These are phyloP conservation scores for Fusarium succisae DNA, from an alignment of 2,329 filamentous ascomycete species.

Conservation along the genomic window DNA sequence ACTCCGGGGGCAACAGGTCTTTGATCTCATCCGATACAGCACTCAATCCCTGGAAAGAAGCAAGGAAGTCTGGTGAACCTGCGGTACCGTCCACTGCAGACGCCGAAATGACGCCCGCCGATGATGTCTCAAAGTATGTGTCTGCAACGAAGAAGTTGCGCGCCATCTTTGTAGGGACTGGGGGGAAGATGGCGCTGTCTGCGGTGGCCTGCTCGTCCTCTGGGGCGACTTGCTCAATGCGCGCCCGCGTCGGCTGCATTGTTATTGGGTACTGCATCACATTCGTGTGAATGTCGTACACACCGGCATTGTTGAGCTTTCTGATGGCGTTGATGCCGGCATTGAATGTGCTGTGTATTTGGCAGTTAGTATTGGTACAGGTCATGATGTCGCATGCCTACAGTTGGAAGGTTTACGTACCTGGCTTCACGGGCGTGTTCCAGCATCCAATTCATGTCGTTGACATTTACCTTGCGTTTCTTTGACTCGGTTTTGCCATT, in stretches of 20 bases:
- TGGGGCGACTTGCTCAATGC: constrained; percentile 76
- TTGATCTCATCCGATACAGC: constrained; percentile 72
- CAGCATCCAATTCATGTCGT: constrained; percentile 94
- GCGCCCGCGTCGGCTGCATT: constrained; percentile 89
- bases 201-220: constrained; percentile 46
- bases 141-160: constrained; percentile 68
- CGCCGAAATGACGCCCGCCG: constrained; percentile 56
- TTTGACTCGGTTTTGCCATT: constrained; percentile 83
- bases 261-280: constrained; percentile 84
- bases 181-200: constrained; percentile 54
- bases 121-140: constrained; percentile 62
- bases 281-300: constrained; percentile 96
- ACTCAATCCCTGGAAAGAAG: constrained; percentile 68
- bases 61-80: constrained; percentile 58
- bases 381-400: not conserved
- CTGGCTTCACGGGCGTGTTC: constrained; percentile 93
- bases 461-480: constrained; percentile 86
- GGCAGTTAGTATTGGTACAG: constrained; percentile 10
- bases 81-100: constrained; percentile 55
- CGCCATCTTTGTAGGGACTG: constrained; percentile 58
- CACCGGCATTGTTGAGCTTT: constrained; percentile 74
- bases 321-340: constrained; percentile 75
- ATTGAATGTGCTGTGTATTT: constrained; percentile 79
- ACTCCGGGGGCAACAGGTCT: constrained; percentile 73
- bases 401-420: constrained; percentile 58